A percentile compares a stretch with the other conserved stretches of the same genome.
These are phyloP conservation scores for Trichosporon inkin DNA, from an alignment of 1,284 basidiomycete genomes.

Conservation along the genomic window DNA sequence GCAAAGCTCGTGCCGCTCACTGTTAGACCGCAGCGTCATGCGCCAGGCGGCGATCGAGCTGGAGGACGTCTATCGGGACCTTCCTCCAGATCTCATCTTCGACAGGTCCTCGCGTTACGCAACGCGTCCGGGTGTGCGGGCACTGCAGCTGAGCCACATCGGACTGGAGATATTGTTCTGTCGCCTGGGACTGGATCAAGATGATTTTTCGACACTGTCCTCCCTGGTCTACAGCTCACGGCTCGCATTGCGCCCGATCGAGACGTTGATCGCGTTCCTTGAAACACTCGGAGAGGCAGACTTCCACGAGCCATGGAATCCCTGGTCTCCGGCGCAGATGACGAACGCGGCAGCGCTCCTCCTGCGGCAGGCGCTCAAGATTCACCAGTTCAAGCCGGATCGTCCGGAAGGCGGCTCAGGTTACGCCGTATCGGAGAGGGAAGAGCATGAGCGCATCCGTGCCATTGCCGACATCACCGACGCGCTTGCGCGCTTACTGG, in stretches of 20 bases:
- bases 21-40: conserved; percentile 12
- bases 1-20: background rate
- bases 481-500: conserved; percentile 12
- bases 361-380: conserved; percentile 19
- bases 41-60: conserved; percentile 19
- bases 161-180: conserved; percentile 21
- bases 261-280: conserved; percentile 12
- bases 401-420: background rate
- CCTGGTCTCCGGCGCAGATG: conserved; percentile 20
- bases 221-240: conserved; percentile 11
- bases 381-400: conserved; percentile 8
- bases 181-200: conserved; percentile 22
- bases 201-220: conserved; percentile 14
- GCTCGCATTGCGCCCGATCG: conserved; percentile 14
- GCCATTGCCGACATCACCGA: conserved; percentile 10
- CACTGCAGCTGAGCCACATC: conserved; percentile 19
- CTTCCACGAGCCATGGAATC: conserved; percentile 14
- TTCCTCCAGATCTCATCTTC: conserved; percentile 18
- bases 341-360: conserved; percentile 19
- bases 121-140: background rate
- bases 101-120: background rate
- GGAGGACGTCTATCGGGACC: conserved; percentile 18
- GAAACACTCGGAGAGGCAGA: conserved; percentile 14
- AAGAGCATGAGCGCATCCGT: conserved; percentile 3
- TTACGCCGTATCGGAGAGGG: background rate